Percentiles rank a stretch among this genome's conserved stretches.
Conservation (phyloP, 2,329 filamentous ascomycete species). For the Septoria linicola region DNA sequence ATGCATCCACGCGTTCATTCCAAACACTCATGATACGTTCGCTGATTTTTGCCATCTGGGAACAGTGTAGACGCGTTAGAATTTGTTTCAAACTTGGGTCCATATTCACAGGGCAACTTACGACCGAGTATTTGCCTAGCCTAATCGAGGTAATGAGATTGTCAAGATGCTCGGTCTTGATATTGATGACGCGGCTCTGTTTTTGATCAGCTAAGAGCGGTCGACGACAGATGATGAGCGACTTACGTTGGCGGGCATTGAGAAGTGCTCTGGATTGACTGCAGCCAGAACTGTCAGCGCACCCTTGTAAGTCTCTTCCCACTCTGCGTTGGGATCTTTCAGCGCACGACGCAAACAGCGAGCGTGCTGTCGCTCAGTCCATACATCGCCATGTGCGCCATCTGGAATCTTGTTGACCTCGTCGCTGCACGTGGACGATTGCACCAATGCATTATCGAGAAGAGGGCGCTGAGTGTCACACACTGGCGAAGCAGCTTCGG, state of each 20-base stretch:
- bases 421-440: background rate
- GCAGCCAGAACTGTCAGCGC: slow-evolving; percentile 22
- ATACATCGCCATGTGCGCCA: slow-evolving; percentile 11
- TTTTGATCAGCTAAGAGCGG: slow-evolving; percentile 17
- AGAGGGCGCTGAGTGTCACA: too few species aligned
- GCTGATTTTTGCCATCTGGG: slow-evolving; percentile 29
- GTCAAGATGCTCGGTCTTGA: slow-evolving; percentile 32
- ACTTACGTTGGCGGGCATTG: too few species aligned
- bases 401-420: background rate
- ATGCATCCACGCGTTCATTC: slow-evolving; percentile 20
- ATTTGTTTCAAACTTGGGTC: too few species aligned
- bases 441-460: background rate
- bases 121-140: slow-evolving; percentile 24
- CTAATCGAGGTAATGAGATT: slow-evolving; percentile 30
- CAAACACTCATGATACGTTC: slow-evolving; percentile 33
- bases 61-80: too few species aligned
- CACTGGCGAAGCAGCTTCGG: too few species aligned
- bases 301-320: slow-evolving; percentile 27
- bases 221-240: too few species aligned
- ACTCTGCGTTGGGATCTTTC: slow-evolving; percentile 22
- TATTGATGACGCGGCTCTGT: slow-evolving; percentile 34
- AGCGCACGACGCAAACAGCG: slow-evolving; percentile 24
- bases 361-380: slow-evolving; percentile 18
- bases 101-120: too few species aligned
- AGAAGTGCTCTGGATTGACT: slow-evolving; percentile 31